Evolutionary conservation across 768 basidiomycete species (phyloP).

Genomic region (Podaxis mareebaensis): DNA sequence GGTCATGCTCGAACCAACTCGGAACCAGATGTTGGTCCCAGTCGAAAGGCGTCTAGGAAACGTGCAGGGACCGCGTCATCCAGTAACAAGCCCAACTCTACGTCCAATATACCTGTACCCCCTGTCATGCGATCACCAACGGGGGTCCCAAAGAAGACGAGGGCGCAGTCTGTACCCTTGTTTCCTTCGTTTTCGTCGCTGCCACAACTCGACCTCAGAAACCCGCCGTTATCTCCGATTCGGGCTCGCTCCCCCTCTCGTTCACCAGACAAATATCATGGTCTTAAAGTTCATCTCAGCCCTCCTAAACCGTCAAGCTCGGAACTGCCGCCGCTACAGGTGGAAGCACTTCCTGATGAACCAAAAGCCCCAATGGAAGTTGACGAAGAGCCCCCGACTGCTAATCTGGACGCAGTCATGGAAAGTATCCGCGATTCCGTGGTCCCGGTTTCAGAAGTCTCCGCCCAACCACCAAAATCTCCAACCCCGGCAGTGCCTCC

Average conservation of each 20-base stretch:
- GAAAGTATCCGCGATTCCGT: not conserved
- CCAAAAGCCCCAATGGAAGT: slow-evolving; percentile 24
- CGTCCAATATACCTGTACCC: slow-evolving; percentile 23
- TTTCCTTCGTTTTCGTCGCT: slow-evolving; percentile 32
- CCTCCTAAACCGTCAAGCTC: slow-evolving; percentile 11
- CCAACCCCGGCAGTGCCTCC: slow-evolving; percentile 22
- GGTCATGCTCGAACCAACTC: slow-evolving; percentile 36
- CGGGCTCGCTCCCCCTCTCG: slow-evolving; percentile 38
- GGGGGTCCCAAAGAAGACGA: slow-evolving; percentile 27
- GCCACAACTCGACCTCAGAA: slow-evolving; percentile 43
- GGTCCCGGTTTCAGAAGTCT: not conserved
- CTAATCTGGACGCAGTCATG: not conserved
- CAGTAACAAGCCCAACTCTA: slow-evolving; percentile 28
- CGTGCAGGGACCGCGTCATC: slow-evolving; percentile 23
- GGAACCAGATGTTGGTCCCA: slow-evolving; percentile 29
- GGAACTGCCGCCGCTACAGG: not conserved
- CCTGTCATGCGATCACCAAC: slow-evolving; percentile 22
- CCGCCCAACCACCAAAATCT: slow-evolving; percentile 9
- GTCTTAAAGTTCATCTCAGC: slow-evolving; percentile 31
- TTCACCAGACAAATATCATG: slow-evolving; percentile 44
- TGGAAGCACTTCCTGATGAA: slow-evolving; percentile 25
- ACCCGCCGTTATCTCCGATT: slow-evolving; percentile 42
- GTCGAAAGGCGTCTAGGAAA: slow-evolving; percentile 25
- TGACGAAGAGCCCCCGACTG: slow-evolving; percentile 20
- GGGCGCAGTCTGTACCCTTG: slow-evolving; percentile 49